Conservation (phyloP, 176 grass and related monocot genomes). For the Thalia dealbata region DNA sequence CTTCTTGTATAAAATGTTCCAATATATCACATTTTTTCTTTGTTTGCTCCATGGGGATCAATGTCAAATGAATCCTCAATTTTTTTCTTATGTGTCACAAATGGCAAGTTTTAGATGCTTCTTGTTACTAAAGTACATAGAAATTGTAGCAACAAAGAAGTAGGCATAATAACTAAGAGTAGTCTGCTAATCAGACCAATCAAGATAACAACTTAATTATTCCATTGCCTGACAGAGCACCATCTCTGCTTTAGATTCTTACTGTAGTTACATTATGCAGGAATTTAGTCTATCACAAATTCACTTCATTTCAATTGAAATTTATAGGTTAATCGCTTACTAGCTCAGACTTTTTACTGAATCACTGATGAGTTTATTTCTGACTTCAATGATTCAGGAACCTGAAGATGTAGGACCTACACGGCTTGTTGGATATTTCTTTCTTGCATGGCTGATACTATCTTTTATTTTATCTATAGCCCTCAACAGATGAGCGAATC, state of each 20-base stretch:
- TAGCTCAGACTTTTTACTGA: neutral
- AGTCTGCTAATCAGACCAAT: too few species aligned
- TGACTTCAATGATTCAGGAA: slow-evolving; percentile 37
- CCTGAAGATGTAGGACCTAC: slow-evolving; percentile 75
- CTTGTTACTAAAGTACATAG: too few species aligned
- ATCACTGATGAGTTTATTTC: neutral
- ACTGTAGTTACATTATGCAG: neutral
- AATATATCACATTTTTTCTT: too few species aligned
- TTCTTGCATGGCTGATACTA: slow-evolving; percentile 50
- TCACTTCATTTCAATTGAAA: neutral
- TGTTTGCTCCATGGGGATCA: too few species aligned
- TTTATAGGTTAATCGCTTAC: neutral
- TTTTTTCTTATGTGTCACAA: too few species aligned
- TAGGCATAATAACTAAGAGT: too few species aligned
- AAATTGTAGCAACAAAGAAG: too few species aligned
- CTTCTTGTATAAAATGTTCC: too few species aligned
- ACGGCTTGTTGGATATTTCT: slow-evolving; percentile 68
- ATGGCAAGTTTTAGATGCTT: too few species aligned
- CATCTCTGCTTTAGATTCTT: neutral
- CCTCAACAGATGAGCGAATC: slow-evolving; percentile 45
- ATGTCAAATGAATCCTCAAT: too few species aligned
- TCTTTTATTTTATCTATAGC: slow-evolving; percentile 58
- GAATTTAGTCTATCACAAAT: neutral
- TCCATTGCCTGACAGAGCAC: neutral
- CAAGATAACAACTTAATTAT: too few species aligned